Evolutionary conservation across 257 asterid species (phyloP).

Genomic region (Gentiana macrophylla): DNA sequence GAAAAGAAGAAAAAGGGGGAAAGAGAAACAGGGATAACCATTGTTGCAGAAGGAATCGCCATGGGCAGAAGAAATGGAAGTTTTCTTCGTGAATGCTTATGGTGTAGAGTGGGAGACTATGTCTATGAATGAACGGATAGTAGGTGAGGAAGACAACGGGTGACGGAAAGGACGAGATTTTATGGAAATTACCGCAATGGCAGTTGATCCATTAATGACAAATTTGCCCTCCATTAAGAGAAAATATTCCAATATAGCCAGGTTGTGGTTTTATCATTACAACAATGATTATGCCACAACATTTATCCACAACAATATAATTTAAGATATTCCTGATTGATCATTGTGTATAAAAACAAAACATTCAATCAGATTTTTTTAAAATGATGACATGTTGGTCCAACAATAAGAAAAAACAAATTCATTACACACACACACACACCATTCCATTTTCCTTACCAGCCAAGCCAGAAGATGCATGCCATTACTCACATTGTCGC

Average conservation of each 20-base stretch:
- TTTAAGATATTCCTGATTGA: too few relatives aligned
- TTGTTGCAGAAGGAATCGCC: slow-evolving; percentile 58
- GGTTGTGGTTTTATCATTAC: too few relatives aligned
- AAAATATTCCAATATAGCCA: background rate
- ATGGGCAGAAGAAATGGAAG: slow-evolving; percentile 13
- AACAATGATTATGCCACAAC: too few relatives aligned
- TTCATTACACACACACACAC: too few relatives aligned
- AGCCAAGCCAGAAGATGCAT: too few relatives aligned
- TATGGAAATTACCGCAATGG: slow-evolving; percentile 18
- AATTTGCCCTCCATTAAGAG: background rate
- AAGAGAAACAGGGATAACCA: slow-evolving; percentile 16
- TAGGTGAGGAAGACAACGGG: background rate
- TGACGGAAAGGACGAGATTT: slow-evolving; percentile 42
- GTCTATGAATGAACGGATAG: background rate
- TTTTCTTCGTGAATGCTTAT: slow-evolving; percentile 6
- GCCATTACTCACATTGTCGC: too few relatives aligned
- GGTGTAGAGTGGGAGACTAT: slow-evolving; percentile 4
- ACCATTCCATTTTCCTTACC: too few relatives aligned
- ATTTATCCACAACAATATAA: too few relatives aligned
- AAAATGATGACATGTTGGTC: too few relatives aligned
- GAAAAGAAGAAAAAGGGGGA: background rate
- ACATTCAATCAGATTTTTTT: too few relatives aligned
- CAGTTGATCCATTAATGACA: slow-evolving; percentile 22
- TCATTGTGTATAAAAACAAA: too few relatives aligned
- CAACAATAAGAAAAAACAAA: too few relatives aligned